Evolutionary conservation across 2,329 filamentous ascomycete species (phyloP), one percentile per base, ranked within the genome.

Genomic region (Xylariaceae sp.): DNA sequence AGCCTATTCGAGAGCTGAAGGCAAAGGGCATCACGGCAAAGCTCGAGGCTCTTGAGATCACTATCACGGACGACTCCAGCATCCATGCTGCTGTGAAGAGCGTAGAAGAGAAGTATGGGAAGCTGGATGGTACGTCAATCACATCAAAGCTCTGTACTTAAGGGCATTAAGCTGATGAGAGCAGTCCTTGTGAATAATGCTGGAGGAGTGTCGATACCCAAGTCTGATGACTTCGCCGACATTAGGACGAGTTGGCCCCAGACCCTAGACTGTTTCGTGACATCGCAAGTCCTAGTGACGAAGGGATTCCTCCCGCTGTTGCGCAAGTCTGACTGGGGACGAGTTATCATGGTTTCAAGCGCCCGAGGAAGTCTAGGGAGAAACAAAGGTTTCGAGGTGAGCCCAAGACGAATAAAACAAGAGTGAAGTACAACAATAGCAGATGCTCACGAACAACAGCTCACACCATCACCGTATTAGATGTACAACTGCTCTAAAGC

Each of bases 1-100:
- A 50, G 34, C 10, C 43, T n/a, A 50, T 53, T 10, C 34, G 21
- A 19, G 39, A 45, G n/a, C 44, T 50, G 3, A 45, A 41, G 23
- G 43, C 41, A 16, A 6, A 42, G 10, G 45, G 49, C 3, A 22
- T 54, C 35, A 38, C 22, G 22, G 47, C 40, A 10, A 49, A 44
- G 40, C 35, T 54, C 36, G 40, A 50, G 20, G 27, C 40, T 17
- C 17, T 50, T 5, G 22, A 44, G 32, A 43, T 52, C 38, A 46
- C 10, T 16, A 46, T 48, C 22, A 50, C 45, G n/a, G 42, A 49
- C 22, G 43, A 55, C 25, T 22, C 25, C 22, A 50, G 49, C 40
- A 49, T 52, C 17, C 40, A 23, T 27, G 40, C 39, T 25, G 50
- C 48, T 32, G 43, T 51, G 19, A 22, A 29, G n/a, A 43, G 19